A percentile compares a stretch with the other conserved stretches of the same genome.
Evolutionary conservation across 2,329 filamentous ascomycete genomes (phyloP).

Genomic region (Alternaria panax): DNA sequence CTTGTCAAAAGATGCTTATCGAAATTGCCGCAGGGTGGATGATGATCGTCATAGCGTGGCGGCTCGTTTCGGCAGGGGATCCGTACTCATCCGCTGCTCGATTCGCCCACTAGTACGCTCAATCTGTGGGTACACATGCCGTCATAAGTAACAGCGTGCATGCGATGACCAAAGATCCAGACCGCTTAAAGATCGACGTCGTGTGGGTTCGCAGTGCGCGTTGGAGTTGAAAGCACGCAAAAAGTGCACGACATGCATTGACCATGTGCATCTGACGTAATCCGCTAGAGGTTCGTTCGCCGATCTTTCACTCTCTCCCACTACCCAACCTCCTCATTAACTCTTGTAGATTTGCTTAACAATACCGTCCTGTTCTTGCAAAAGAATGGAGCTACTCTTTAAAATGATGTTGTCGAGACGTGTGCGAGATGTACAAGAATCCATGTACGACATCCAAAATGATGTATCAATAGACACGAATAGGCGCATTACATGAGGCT

Average conservation of each 20-base stretch:
- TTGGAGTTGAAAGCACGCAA: constrained; percentile 6
- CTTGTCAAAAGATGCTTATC: constrained; percentile 7
- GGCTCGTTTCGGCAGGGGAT: constrained; percentile 21
- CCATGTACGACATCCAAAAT: background rate
- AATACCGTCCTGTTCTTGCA: background rate
- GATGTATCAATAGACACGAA: background rate
- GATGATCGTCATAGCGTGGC: constrained; percentile 23
- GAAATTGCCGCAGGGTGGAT: constrained; percentile 14
- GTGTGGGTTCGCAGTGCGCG: background rate
- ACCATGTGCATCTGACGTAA: constrained; percentile 17
- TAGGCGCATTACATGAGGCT: background rate
- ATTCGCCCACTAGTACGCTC: background rate
- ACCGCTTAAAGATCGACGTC: background rate
- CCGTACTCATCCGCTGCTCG: constrained; percentile 20
- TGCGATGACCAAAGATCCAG: background rate
- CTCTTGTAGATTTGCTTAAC: background rate
- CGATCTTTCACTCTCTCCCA: background rate
- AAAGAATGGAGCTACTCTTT: background rate
- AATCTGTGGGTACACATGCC: constrained; percentile 12
- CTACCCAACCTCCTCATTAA: background rate
- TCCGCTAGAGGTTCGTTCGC: constrained; percentile 1
- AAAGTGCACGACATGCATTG: constrained; percentile 12
- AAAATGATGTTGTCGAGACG: background rate
- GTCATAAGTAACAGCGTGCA: constrained; percentile 9
- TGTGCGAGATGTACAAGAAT: background rate